Percentiles rank a stretch among this genome's conserved stretches.
Conservation (phyloP, 139 green algal genomes). For the Tetratostichococcus sp. region DNA sequence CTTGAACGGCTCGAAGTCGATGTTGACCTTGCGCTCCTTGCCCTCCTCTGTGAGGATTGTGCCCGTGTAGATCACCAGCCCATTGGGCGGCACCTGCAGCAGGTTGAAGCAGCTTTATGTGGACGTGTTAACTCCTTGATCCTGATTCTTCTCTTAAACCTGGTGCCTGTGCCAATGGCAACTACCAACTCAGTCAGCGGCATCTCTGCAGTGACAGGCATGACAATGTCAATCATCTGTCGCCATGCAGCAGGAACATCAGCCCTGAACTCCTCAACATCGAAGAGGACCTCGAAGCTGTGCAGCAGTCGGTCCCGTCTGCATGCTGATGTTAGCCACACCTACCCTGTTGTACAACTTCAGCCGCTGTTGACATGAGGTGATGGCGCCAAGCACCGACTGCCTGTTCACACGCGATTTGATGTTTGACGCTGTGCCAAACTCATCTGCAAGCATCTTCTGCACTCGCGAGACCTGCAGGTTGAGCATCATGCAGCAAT, state of each 20-base stretch:
- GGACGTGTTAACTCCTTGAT: no score
- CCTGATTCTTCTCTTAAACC: no score
- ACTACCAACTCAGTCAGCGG: no score
- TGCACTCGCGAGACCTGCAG: slow-evolving; percentile 73
- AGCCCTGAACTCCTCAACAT: no score
- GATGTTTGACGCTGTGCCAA: slow-evolving; percentile 98
- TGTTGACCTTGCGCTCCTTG: slow-evolving; percentile 99
- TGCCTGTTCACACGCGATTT: slow-evolving; percentile 97
- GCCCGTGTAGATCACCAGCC: slow-evolving; percentile 96
- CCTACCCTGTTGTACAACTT: slow-evolving; percentile 92
- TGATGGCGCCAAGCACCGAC: slow-evolving; percentile 97
- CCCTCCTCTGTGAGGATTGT: slow-evolving; percentile 97
- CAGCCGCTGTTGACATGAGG: slow-evolving; percentile 91
- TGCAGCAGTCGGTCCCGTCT: no score
- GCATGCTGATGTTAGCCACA: background rate
- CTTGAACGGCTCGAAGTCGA: slow-evolving; percentile 99
- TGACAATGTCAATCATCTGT: no score
- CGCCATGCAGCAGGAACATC: no score
- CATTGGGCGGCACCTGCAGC: slow-evolving; percentile 89
- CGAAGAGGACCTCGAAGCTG: no score
- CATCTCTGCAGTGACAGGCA: no score
- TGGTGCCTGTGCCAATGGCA: no score
- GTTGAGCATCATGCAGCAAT: background rate
- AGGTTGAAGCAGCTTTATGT: no score
- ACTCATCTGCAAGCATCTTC: slow-evolving; percentile 98